phyloP scores from a whole-genome alignment of 2,329 filamentous ascomycete genomes.

The Hymenotorrendiella dingleyae region DNA sequence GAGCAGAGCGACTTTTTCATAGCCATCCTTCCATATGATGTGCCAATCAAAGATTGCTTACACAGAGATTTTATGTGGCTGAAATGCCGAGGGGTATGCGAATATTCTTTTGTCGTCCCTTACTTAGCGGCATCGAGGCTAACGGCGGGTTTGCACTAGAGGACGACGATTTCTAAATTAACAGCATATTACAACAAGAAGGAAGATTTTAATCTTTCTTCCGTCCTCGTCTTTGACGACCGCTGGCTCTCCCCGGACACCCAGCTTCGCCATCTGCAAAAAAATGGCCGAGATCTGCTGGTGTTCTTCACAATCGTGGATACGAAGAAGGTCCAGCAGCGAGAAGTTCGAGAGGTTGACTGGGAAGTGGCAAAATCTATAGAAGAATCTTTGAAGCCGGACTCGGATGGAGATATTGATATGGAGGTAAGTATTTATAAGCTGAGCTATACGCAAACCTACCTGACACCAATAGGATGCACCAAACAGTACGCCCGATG shows the following conservation, averaged over 20 bases:
- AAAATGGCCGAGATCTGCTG: constrained; percentile 4
- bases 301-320: constrained; percentile 14
- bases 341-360: too few relatives aligned
- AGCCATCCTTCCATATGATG: constrained; percentile 8
- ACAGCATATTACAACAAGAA: not conserved
- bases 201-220: not conserved
- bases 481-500: too few relatives aligned
- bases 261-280: constrained; percentile 5
- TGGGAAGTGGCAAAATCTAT: too few relatives aligned
- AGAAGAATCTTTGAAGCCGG: too few relatives aligned
- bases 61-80: constrained; percentile 13
- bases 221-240: not conserved
- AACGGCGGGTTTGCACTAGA: not conserved
- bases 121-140: not conserved
- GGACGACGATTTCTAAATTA: not conserved
- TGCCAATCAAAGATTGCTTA: constrained; percentile 3
- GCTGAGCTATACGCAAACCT: too few relatives aligned
- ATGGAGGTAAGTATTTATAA: too few relatives aligned
- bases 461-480: too few relatives aligned
- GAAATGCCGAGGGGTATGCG: constrained; percentile 8
- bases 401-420: too few relatives aligned
- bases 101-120: not conserved
- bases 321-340: not conserved
- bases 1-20: constrained; percentile 10
- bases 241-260: not conserved